A percentile compares a stretch with the other conserved stretches of the same genome.
Conservation (phyloP, 371 early-diverging fungal genomes). For the Rhizopus delemar region DNA sequence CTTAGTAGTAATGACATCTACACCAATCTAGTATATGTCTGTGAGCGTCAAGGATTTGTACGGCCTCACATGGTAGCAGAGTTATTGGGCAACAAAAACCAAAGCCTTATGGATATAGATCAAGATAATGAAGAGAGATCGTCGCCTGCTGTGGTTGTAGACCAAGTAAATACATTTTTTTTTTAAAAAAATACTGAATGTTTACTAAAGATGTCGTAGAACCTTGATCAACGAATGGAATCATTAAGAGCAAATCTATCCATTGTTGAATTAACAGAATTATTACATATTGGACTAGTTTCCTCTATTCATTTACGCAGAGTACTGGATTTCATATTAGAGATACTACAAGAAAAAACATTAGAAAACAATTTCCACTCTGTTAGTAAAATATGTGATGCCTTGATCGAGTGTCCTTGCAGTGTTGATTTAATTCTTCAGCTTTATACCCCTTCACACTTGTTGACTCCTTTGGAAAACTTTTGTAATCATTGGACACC, state of each 20-base stretch:
- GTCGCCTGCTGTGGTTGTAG: conserved; percentile 6
- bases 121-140: conserved; percentile 3
- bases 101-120: conserved; percentile 27
- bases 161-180: conserved; percentile 13
- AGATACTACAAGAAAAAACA: conserved; percentile 34
- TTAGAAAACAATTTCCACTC: conserved; percentile 26
- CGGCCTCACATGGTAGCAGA: conserved; percentile 25
- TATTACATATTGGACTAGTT: conserved; percentile 42
- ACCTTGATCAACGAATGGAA: conserved; percentile 37
- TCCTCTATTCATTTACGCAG: conserved; percentile 37
- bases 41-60: conserved; percentile 37
- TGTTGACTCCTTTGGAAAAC: conserved; percentile 38
- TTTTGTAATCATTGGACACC: conserved; percentile 48
- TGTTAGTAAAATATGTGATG: conserved; percentile 38
- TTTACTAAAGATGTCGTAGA: conserved; percentile 21
- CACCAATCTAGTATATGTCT: conserved; percentile 38
- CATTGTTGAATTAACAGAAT: conserved; percentile 23
- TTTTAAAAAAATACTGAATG: background rate
- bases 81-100: conserved; percentile 23
- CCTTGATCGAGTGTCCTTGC: conserved; percentile 34
- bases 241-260: conserved; percentile 24
- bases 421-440: conserved; percentile 47
- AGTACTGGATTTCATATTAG: conserved; percentile 38
- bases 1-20: conserved; percentile 40
- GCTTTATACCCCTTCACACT: conserved; percentile 35